phyloP scores from a whole-genome alignment of 306 rosid species.

The Arachis stenosperma region DNA sequence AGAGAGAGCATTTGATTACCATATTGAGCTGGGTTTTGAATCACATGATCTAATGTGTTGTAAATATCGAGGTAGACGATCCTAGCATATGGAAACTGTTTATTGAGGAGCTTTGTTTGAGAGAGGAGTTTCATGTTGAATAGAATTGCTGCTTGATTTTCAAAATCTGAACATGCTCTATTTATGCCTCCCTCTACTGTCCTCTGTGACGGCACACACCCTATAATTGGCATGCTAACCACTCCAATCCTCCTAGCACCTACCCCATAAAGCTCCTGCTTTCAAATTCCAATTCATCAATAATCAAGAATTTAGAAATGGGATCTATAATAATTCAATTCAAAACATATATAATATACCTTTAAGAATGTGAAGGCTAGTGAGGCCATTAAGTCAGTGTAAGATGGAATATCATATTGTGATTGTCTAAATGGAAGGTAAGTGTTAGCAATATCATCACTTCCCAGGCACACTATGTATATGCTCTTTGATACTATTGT shows the following conservation, averaged over 20 bases:
- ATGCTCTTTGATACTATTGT: constrained; percentile 59
- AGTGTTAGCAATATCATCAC: constrained; percentile 73
- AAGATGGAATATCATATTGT: constrained; percentile 51
- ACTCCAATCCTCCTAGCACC: constrained; percentile 79
- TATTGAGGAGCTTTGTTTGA: constrained; percentile 37
- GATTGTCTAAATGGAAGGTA: constrained; percentile 45
- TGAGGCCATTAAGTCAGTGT: constrained; percentile 61
- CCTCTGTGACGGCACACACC: constrained; percentile 77
- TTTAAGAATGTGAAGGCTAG: constrained; percentile 56
- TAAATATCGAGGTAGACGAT: constrained; percentile 68
- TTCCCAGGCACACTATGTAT: constrained; percentile 55
- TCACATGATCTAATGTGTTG: constrained; percentile 38
- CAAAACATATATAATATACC: constrained; percentile 35
- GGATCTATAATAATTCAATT: not conserved
- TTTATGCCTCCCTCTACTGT: constrained; percentile 53
- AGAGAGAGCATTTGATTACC: constrained; percentile 45
- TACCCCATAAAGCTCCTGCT: constrained; percentile 58
- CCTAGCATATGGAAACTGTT: constrained; percentile 49
- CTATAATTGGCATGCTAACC: constrained; percentile 52
- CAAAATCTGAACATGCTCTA: constrained; percentile 50
- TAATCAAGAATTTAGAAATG: not conserved
- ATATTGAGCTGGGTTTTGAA: constrained; percentile 54
- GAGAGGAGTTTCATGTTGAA: constrained; percentile 68
- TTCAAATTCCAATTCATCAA: not conserved
- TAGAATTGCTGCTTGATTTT: constrained; percentile 59